Evolutionary conservation across 306 rosid species (phyloP).

Genomic region (Gastrolobium villosum): DNA sequence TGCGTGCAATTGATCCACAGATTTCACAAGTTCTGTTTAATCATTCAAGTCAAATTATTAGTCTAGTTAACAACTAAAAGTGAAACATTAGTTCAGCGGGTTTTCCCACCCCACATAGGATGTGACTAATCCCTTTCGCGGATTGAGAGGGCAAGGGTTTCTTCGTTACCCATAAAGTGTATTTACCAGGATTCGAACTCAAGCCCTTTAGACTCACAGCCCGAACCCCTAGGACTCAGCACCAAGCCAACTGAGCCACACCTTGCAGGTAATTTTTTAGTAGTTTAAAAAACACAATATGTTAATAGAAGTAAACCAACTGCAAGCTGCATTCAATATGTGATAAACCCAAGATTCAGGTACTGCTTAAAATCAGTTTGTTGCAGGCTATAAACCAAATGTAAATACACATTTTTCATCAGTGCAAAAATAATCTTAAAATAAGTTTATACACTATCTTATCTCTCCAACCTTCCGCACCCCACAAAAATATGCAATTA

Average conservation of each 20-base stretch:
- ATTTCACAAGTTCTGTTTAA: constrained; percentile 87
- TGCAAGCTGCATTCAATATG: neutral
- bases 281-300: constrained; percentile 14
- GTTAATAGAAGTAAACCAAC: constrained; percentile 4
- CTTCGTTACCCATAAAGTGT: too few relatives aligned
- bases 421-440: neutral
- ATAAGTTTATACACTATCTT: neutral
- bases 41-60: constrained; percentile 37
- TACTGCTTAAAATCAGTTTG: too few relatives aligned
- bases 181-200: too few relatives aligned
- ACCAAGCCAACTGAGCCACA: too few relatives aligned
- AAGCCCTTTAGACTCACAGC: too few relatives aligned
- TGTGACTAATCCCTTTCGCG: too few relatives aligned
- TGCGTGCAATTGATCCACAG: constrained; percentile 82
- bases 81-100: neutral
- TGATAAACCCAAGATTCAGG: too few relatives aligned
- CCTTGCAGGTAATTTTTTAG: neutral
- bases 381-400: too few relatives aligned
- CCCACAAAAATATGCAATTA: neutral
- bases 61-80: constrained; percentile 5
- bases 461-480: neutral
- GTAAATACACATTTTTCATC: too few relatives aligned
- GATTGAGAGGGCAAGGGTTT: too few relatives aligned
- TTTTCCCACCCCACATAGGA: too few relatives aligned
- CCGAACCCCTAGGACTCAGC: too few relatives aligned